Percentiles rank a stretch among this genome's conserved stretches.
Evolutionary conservation across 73 alveolate species (phyloP).

Genomic region (Breviolum minutum): DNA sequence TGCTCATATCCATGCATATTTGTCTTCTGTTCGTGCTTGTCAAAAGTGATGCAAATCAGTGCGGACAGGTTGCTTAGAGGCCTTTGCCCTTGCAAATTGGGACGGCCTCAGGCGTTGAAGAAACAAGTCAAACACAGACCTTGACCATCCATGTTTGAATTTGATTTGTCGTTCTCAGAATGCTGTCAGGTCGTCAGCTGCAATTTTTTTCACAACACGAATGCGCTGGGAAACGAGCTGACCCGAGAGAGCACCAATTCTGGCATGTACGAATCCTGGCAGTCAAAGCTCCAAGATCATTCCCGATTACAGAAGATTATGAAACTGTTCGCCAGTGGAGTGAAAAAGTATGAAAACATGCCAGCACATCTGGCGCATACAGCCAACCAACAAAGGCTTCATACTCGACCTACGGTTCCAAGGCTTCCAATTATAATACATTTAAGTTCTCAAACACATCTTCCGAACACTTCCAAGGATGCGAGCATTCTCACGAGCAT

Average conservation of each 20-base stretch:
- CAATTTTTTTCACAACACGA: neutral
- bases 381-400: slow-evolving; percentile 72
- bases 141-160: too few relatives aligned
- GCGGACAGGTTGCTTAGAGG: neutral
- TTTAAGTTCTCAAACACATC: neutral
- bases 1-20: neutral
- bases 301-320: neutral
- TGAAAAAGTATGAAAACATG: neutral
- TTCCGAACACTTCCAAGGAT: neutral
- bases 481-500: slow-evolving; percentile 19
- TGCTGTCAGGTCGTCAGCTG: neutral
- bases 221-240: neutral
- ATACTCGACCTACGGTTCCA: slow-evolving; percentile 16
- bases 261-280: slow-evolving; percentile 44
- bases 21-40: neutral
- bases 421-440: neutral
- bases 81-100: slow-evolving; percentile 1
- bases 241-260: slow-evolving; percentile 21
- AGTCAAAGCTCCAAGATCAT: neutral
- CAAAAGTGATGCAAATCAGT: neutral
- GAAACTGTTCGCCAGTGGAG: neutral
- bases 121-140: neutral
- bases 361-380: neutral
- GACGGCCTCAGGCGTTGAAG: neutral
- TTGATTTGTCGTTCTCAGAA: too few relatives aligned